Base-by-base conservation (phyloP, 331 rosid genomes). In the Dryas integrifolia region DNA sequence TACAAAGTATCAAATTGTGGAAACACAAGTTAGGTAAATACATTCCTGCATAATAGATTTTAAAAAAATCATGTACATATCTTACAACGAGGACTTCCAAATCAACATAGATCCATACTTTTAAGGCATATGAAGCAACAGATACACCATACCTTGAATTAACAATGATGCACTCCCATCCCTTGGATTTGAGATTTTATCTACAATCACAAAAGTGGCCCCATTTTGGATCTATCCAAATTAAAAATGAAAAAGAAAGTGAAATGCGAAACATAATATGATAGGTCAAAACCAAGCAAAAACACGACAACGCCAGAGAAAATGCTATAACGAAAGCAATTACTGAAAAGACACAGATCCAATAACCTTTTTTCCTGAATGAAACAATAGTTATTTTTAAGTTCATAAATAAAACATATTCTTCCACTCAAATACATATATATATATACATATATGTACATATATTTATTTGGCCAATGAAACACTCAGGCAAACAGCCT, bases 81-180 rank as follows among this genome's bases (percentile, higher is more conserved):
- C 70, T 16, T 30, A 64, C 38, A 49, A 69, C 13, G 63, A 68
- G 45, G 50, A 46, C 74, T 49, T 50, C 46, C 59, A 75, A 65
- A 30, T 71, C 26, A 18, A 68, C 55, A 46, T 70, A 61, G 7
- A 61, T 61, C 0, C 47, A 1, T 30, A 30, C 35, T 1, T 30
- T 30, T 30, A 30, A 30, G 35, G 35, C 3, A 30, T 30, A 30
- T 30, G 35, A 30, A 30, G 35, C 35, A 30, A 30, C 35, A 30
- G 2, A 30, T 35, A 50, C 58, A 71, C 50, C 49, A 58, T 85
- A 93, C 98, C 98, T 91, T 82, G 90, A 83, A 90, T 82, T 82
- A 93, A 81, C 87, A 93, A 79, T 40, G 96, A 91, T 43, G 92
- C 84, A 75, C 84, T 86, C 80, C 88, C 87, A 85, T 91, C 90